These are phyloP conservation scores for Annulohypoxylon moriforme DNA, from an alignment of 495 filamentous ascomycete genomes.

Conservation along the genomic window DNA sequence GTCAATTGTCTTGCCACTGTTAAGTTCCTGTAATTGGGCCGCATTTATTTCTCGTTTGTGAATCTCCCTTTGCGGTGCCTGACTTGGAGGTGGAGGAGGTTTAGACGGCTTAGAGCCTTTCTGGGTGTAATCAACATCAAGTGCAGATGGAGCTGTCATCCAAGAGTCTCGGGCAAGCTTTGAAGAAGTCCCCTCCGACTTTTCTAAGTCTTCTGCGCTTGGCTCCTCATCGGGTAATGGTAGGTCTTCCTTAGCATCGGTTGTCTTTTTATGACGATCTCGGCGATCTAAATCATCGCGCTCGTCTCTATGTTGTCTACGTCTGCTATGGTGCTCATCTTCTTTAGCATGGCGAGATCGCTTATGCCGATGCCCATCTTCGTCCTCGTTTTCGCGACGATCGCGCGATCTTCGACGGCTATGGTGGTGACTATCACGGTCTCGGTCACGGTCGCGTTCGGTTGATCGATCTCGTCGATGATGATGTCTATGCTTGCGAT, in stretches of 20 bases:
- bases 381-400: conserved; percentile 49
- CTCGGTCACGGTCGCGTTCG: conserved; percentile 54
- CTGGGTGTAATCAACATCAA: conserved; percentile 88
- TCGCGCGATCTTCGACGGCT: conserved; percentile 46
- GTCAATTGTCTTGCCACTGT: conserved; percentile 53
- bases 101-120: conserved; percentile 63
- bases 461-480: conserved; percentile 58
- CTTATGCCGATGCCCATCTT: conserved; percentile 53
- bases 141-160: conserved; percentile 88
- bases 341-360: conserved; percentile 55
- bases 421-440: conserved; percentile 50
- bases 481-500: conserved; percentile 59
- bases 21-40: conserved; percentile 70
- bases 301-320: conserved; percentile 45
- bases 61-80: conserved; percentile 79
- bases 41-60: conserved; percentile 84
- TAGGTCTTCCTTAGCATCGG: conserved; percentile 61
- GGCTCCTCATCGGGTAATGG: conserved; percentile 60
- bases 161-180: conserved; percentile 75
- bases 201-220: conserved; percentile 40
- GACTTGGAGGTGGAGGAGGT: conserved; percentile 63
- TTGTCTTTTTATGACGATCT: conserved; percentile 51
- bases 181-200: conserved; percentile 26
- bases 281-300: conserved; percentile 40
- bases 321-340: conserved; percentile 54